Conservation (phyloP, 2,329 filamentous ascomycete species). For the Ascochyta viciae-villosae region DNA sequence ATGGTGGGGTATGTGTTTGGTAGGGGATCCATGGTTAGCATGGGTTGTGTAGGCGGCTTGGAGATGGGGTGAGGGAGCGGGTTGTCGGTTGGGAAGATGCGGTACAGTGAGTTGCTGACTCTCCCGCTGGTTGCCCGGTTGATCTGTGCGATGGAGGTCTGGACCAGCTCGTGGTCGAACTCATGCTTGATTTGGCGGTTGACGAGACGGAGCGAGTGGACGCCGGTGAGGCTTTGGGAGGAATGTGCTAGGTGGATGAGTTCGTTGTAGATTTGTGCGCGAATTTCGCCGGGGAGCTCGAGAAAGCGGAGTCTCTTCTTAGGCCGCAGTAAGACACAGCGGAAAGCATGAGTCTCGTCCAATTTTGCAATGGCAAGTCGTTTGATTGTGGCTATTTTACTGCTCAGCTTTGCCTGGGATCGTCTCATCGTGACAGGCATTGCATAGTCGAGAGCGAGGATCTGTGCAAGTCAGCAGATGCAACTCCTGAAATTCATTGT, state of each 20-base stretch:
- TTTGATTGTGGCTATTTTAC: too few species aligned
- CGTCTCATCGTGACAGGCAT: too few species aligned
- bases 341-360: too few species aligned
- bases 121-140: not conserved
- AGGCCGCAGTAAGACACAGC: too few species aligned
- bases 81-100: not conserved
- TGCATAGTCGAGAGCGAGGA: too few species aligned
- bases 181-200: not conserved
- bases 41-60: not conserved
- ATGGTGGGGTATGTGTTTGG: not conserved
- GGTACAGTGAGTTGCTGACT: not conserved
- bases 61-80: not conserved
- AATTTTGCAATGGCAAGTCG: too few species aligned
- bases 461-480: too few species aligned
- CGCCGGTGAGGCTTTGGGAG: not conserved
- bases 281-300: not conserved
- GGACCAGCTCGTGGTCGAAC: not conserved
- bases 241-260: not conserved
- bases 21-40: not conserved
- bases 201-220: not conserved
- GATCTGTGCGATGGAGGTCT: not conserved
- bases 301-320: not conserved
- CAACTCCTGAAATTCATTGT: too few species aligned
- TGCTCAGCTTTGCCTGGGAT: too few species aligned
- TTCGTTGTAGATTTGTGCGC: not conserved